Base-by-base conservation (phyloP, 2,329 filamentous ascomycete species). In the Penicillium sp. region DNA sequence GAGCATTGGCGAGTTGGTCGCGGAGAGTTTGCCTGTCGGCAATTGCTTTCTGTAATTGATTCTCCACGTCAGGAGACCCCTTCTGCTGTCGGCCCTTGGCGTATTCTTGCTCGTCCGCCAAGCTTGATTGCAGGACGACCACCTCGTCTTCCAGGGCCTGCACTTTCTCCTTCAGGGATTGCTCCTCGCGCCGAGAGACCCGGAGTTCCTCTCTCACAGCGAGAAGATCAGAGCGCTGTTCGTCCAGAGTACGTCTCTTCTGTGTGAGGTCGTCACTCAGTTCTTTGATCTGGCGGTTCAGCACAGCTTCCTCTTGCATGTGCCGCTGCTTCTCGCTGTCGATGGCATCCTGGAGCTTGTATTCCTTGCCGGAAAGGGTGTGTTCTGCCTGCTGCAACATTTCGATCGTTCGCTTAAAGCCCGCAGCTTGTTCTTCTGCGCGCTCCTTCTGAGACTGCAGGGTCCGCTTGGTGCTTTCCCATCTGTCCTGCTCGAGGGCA, bases 131-230 rank as follows among this genome's bases (percentile, higher is more conserved):
- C 12, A 91, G 71, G 25, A 88, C 81, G 46, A 88, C 83, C n/a
- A 89, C 77, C 64, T 90, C 87, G 56, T 90, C 87, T 63, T 91
- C 86, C 18, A 91, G 67, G 6, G 78, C 78, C 49, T 86, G 81
- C 1, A 84, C 75, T 65, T 83, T 88, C 56, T 87, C 84, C 42
- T 76, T 75, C 52, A 88, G 76, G 0, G 76, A 66, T 56, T 82
- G 79, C 62, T 82, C 78, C 56, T 85, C 82, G 20, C 84, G 77
- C 55, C 84, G 81, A 24, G 81, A 80, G 43, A 85, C 75, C n/a
- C 86, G 81, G 7, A 90, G 76, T 48, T 89, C 83, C 55, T 90
- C 86, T 46, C 81, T 81, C 7, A 84, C 78, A 6, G 75, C 71
- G 2, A 84, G 81, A 3, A 90, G 71, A 60, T 91, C 86, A 45